phyloP scores from a whole-genome alignment of 768 basidiomycete species.

The Pholiota microspora region DNA sequence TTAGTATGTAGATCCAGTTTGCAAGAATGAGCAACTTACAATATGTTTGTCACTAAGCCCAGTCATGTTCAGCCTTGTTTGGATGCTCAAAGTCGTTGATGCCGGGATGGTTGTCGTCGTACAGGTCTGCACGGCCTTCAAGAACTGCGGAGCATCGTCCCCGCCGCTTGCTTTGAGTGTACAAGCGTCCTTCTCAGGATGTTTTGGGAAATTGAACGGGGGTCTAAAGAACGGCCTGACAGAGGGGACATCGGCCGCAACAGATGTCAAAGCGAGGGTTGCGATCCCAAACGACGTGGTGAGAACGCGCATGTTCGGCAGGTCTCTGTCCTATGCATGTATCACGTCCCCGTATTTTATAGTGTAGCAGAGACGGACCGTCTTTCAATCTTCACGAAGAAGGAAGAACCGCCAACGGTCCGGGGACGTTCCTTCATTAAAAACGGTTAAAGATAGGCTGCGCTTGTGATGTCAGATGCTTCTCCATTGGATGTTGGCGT shows the following conservation, averaged over 20 bases:
- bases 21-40: conserved; percentile 25
- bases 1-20: background rate
- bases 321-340: background rate
- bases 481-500: background rate
- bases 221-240: conserved; percentile 1
- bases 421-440: conserved; percentile 1
- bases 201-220: conserved; percentile 6
- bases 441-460: background rate
- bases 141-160: conserved; percentile 51
- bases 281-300: conserved; percentile 7
- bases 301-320: conserved; percentile 10
- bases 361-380: conserved; percentile 9
- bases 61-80: conserved; percentile 53
- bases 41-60: conserved; percentile 47
- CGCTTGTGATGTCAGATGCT: background rate
- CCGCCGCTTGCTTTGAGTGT: conserved; percentile 41
- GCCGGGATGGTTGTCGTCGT: conserved; percentile 41
- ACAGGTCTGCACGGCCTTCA: conserved; percentile 40
- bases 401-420: conserved; percentile 3
- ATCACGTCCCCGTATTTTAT: conserved; percentile 6
- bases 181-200: conserved; percentile 25
- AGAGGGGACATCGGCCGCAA: conserved; percentile 5
- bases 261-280: conserved; percentile 3
- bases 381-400: background rate
- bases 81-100: conserved; percentile 48